Base-by-base conservation (phyloP, 139 green algal genomes). In the Coelastrella sp. region DNA sequence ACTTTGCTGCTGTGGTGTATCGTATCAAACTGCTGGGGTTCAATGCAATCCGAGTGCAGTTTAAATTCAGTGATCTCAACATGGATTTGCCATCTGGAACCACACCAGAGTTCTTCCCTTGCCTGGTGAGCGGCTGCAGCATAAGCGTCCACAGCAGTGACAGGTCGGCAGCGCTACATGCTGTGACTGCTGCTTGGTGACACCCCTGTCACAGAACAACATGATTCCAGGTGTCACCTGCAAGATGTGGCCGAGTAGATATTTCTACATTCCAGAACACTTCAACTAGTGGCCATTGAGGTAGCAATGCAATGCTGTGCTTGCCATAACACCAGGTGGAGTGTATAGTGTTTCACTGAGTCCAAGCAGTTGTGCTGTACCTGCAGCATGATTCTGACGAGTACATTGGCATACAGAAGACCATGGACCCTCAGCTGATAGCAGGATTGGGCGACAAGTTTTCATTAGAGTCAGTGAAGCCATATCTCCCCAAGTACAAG, bases 1-100 rank as follows among this genome's bases (percentile, higher is more conserved):
- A 91, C 70, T 91, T 91, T 89, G 88, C 88, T 3, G 11, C 10
- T 10, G 66, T 91, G 3, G 87, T 96, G 59, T 91, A 91, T 19
- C 90, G 93, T 49, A 93, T 94, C 90, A 93, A 96, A 81, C 89
- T 95, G 66, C 89, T 96, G 61, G 94, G 94, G 57, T 95, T 95
- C 89, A 96, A 96, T 65, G 87, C 94, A 35, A 87, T 96, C 8
- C 82, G 93, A 7, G 79, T 96, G 60, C 93, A 93, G 7, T 96
- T 96, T 92, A 90, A 84, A 75, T 91, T 91, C 56, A 81, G 57
- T 60, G 79, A 87, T 56, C 75, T 91, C 8, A 86, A 91, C 78
- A 35, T 75, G 65, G 87, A 91, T 66, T 66, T 91, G 68, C 68
- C 68, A 0, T 57, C 87, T 68, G 17, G 57, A 25, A 17, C 59